Percentiles rank a stretch among this genome's conserved stretches.
phyloP scores from a whole-genome alignment of 768 basidiomycete genomes.

The Lactarius trivialis region DNA sequence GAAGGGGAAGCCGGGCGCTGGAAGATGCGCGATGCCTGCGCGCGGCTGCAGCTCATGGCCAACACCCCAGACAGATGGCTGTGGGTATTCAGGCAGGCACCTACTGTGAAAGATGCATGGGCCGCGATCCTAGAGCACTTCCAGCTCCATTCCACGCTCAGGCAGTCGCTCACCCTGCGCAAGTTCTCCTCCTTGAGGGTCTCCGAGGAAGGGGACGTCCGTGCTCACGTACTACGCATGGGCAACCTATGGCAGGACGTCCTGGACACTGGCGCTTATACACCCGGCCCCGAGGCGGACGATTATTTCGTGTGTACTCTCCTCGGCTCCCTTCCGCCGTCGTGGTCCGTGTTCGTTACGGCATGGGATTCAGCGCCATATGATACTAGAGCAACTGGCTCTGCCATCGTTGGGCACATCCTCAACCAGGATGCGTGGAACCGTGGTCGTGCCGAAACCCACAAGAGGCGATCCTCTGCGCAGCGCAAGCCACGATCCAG shows the following conservation, averaged over 20 bases:
- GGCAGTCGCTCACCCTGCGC: constrained; percentile 11
- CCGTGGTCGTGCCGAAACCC: constrained; percentile 14
- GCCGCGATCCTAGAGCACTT: constrained; percentile 12
- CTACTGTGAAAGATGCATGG: constrained; percentile 9
- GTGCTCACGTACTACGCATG: constrained; percentile 18
- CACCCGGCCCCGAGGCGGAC: neutral
- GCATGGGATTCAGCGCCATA: constrained; percentile 4
- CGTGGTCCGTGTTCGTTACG: constrained; percentile 16
- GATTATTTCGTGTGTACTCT: constrained; percentile 6
- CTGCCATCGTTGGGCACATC: constrained; percentile 10
- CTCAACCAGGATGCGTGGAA: constrained; percentile 18
- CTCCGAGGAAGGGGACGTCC: constrained; percentile 11
- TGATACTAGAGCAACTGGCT: neutral
- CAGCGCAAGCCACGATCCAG: neutral
- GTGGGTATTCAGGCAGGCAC: constrained; percentile 3
- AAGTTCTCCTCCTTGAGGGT: constrained; percentile 4
- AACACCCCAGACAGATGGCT: constrained; percentile 13
- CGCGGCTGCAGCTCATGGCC: constrained; percentile 14
- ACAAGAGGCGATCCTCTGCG: neutral
- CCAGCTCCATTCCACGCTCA: constrained; percentile 14
- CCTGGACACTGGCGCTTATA: constrained; percentile 1
- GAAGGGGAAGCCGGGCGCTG: neutral
- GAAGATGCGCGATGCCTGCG: constrained; percentile 14
- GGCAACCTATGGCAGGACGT: constrained; percentile 19
- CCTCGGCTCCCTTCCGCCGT: constrained; percentile 13